Base-by-base conservation (phyloP, 1,284 basidiomycete genomes). In the Ceratobasidium sp. region DNA sequence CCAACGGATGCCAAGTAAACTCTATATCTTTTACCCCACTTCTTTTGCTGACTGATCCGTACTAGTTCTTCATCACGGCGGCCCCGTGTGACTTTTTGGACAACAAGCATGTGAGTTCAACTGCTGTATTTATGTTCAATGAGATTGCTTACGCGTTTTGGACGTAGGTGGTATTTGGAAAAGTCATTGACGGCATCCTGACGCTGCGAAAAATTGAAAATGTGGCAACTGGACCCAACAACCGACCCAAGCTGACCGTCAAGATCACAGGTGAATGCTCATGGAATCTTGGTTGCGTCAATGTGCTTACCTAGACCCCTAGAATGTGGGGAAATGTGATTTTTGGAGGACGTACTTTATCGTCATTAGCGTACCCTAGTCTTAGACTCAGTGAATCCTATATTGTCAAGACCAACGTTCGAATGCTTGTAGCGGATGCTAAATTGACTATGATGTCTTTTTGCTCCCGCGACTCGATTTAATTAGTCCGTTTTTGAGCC, bases 51-150 rank as follows among this genome's bases (percentile, higher is more conserved):
- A 26, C 55, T 64, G 40, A 56, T 6, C 9, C 18, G n/a, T n/a
- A 39, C 13, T 82, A 98, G 92, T 99, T 99, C 88, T 99, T 99
- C 89, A 94, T 99, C 83, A 99, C 97, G 0, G 96, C 95, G 0
- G 95, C 93, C 18, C 94, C 95, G 79, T 97, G 96, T 80, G 94
- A 96, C 81, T 99, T 99, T 85, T 89, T 98, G 56, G 96, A 98
- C 83, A 94, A 94, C 73, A 98, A 98, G 84, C 97, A 98, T 84
- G 93, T 56, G 49, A 33, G 72, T 56, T 64, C 10, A 49, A 10
- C 26, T 20, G 1, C 7, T 46, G 2, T 33, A 33, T 1, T 33
- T 33, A 4, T 33, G 4, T 1, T 33, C 4, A 4, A 33, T 4
- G 33, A 33, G 4, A 33, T 4, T 33, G 33, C 33, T 33, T 4